Conservation (phyloP, 179 eudicot genomes). For the Vitellaria paradoxa region DNA sequence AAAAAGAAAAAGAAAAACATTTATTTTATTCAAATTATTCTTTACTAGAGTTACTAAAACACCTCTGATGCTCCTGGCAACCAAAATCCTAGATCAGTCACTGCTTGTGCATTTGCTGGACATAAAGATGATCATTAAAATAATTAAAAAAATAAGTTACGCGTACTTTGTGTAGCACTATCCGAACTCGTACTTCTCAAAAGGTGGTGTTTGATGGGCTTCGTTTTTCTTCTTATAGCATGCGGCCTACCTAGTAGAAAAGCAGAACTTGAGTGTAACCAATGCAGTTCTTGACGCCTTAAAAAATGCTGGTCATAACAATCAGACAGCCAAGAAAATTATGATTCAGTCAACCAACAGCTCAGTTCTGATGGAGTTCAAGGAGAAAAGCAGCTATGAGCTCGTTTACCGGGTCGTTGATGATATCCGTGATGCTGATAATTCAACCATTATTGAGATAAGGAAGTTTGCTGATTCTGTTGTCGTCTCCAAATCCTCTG, state of each 20-base stretch:
- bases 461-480: slow-evolving; percentile 65
- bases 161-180: background rate
- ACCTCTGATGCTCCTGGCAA: too few species aligned
- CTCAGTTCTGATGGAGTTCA: slow-evolving; percentile 61
- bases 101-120: too few species aligned
- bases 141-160: too few species aligned
- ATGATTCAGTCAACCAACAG: slow-evolving; percentile 75
- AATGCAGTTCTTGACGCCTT: slow-evolving; percentile 61
- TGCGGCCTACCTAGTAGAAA: slow-evolving; percentile 76
- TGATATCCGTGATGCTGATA: slow-evolving; percentile 46
- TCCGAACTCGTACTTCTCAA: background rate
- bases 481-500: slow-evolving; percentile 49
- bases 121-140: too few species aligned
- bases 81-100: too few species aligned
- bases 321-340: slow-evolving; percentile 43
- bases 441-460: slow-evolving; percentile 54
- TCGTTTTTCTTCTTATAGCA: slow-evolving; percentile 35
- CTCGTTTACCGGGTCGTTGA: slow-evolving; percentile 67
- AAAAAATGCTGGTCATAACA: slow-evolving; percentile 42
- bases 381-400: slow-evolving; percentile 50
- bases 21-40: too few species aligned
- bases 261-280: slow-evolving; percentile 50
- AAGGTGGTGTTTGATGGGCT: background rate
- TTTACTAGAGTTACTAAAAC: too few species aligned
- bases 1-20: too few species aligned